Evolutionary conservation across 2,329 filamentous ascomycete genomes (phyloP), one percentile per base, ranked within the genome.

Genomic region (Pseudogymnoascus sp.): DNA sequence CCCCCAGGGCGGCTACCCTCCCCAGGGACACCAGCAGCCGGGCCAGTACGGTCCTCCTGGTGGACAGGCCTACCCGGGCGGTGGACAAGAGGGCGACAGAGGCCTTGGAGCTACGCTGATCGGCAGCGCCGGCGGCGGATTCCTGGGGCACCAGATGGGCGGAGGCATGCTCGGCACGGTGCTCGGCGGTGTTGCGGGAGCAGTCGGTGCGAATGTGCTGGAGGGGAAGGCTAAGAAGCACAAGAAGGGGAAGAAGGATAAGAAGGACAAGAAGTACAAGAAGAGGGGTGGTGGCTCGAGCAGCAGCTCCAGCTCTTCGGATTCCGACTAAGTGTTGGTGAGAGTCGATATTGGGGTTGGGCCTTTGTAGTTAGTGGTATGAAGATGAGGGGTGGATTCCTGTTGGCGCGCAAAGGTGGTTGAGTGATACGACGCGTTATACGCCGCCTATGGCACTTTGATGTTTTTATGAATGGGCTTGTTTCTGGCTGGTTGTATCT

Each of bases 31-130:
- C n/a, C 40, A 60, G 36, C 58, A 41, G 33, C 57, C 26, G 5
- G 62, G 62, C 11, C 59, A 59, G 36, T 40, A 65, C 36, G 61
- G 60, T 11, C 4, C 31, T 44, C 64, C 64, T 31, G 62, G 59
- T 10, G 17, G 31, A n/a, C 29, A 63, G 29, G 21, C 44, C 8
- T 60, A 63, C 24, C 58, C 58, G 13, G 61, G 44, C 62, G 64
- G 44, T 68, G 66, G 62, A 10, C 59, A 68, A 33, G 74, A 77
- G 5, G 81, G 79, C 65, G 83, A 85, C 61, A 76, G 79, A 47
- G 82, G 83, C 7, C 74, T 85, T 10, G 77, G 82, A 10, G 78
- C 82, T 1, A 80, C 81, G 2, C 68, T 84, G 3, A 61, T 82
- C 1, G 82, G 82, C 11, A 78, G 80, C 21, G 79, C 77, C 2